phyloP scores from a whole-genome alignment of 192 early-diverging fungal species.

The Diversispora epigaea region DNA sequence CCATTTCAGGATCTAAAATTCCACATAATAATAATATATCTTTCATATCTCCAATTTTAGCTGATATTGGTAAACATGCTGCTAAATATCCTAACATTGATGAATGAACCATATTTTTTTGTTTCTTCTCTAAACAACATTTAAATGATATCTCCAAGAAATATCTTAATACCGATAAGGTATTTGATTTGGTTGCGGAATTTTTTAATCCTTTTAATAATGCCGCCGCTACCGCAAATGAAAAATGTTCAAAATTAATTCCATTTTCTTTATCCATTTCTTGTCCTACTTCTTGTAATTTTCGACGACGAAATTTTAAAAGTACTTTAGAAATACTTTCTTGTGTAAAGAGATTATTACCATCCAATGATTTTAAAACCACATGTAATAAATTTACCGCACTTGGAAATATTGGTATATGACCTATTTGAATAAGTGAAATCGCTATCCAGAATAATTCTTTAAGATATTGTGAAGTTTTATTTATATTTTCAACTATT shows the following conservation, averaged over 20 bases:
- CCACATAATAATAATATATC: constrained; percentile 55
- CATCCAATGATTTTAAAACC: constrained; percentile 74
- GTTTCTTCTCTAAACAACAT: constrained; percentile 40
- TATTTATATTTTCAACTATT: constrained; percentile 78
- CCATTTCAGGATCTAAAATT: constrained; percentile 46
- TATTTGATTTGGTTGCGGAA: constrained; percentile 68
- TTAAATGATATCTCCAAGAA: constrained; percentile 72
- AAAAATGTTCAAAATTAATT: constrained; percentile 85
- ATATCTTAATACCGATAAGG: constrained; percentile 63
- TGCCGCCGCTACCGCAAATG: constrained; percentile 77
- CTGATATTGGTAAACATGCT: constrained; percentile 74
- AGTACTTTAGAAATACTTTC: constrained; percentile 71
- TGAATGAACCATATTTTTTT: constrained; percentile 37
- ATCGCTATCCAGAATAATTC: constrained; percentile 90
- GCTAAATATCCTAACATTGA: constrained; percentile 75
- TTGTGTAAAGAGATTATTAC: constrained; percentile 65
- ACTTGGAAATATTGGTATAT: constrained; percentile 72
- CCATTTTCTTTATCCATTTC: constrained; percentile 74
- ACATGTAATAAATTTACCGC: constrained; percentile 69
- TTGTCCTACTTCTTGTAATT: constrained; percentile 63
- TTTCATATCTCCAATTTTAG: constrained; percentile 64
- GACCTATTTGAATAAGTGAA: constrained; percentile 82
- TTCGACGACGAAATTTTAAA: constrained; percentile 64
- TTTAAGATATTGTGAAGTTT: constrained; percentile 78
- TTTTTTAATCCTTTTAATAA: constrained; percentile 84